phyloP scores from a whole-genome alignment of 164 flowering plant genomes.

The Taxillus chinensis region DNA sequence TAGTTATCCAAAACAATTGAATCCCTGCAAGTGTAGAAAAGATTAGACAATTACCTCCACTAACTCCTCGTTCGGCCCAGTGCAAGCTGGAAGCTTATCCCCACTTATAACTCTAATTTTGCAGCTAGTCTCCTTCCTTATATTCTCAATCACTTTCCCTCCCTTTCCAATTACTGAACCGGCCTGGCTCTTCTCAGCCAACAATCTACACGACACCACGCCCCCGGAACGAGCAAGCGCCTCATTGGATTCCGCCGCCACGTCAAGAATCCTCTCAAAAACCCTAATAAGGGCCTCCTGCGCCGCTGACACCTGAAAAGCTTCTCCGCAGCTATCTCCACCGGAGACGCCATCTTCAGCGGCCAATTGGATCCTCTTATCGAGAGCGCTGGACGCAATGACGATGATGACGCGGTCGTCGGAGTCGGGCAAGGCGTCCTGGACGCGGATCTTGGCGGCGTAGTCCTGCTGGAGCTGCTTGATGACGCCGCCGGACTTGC shows the following conservation, averaged over 20 bases:
- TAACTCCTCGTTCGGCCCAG: slow-evolving; percentile 40
- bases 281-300: slow-evolving; percentile 66
- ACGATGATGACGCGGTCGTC: slow-evolving; percentile 50
- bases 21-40: not conserved
- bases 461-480: slow-evolving; percentile 52
- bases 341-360: not conserved
- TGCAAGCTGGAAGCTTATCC: slow-evolving; percentile 48
- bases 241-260: slow-evolving; percentile 44
- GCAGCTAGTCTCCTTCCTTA: slow-evolving; percentile 54
- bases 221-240: slow-evolving; percentile 15
- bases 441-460: slow-evolving; percentile 56
- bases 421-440: slow-evolving; percentile 34
- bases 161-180: slow-evolving; percentile 79
- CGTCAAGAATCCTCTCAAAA: slow-evolving; percentile 58
- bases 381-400: slow-evolving; percentile 18
- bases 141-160: slow-evolving; percentile 59
- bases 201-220: slow-evolving; percentile 47
- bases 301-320: slow-evolving; percentile 30
- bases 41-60: slow-evolving; percentile 45
- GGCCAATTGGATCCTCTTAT: slow-evolving; percentile 14
- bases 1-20: no score
- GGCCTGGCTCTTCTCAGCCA: slow-evolving; percentile 41
- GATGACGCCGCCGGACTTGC: slow-evolving; percentile 63
- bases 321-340: slow-evolving; percentile 9
- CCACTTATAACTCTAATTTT: slow-evolving; percentile 45